Conservation (phyloP, 257 asterid genomes). For the Nicotiana attenuata region DNA sequence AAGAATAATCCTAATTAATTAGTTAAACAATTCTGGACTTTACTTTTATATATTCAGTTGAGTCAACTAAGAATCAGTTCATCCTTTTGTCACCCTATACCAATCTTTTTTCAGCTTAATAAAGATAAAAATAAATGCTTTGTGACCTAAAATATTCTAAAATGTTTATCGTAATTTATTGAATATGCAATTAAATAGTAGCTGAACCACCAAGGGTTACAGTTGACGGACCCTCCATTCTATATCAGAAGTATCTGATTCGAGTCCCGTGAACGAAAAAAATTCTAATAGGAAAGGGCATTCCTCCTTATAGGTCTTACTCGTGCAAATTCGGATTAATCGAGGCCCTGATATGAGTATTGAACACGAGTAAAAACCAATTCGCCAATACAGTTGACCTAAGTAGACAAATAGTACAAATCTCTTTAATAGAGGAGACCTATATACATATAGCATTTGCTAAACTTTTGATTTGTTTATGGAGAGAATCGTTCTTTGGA, state of each 20-base stretch:
- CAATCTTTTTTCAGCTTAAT: background rate
- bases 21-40: background rate
- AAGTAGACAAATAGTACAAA: background rate
- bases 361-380: too few species aligned
- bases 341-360: rapidly evolving
- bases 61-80: conserved; percentile 51
- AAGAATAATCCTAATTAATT: background rate
- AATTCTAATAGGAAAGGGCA: too few species aligned
- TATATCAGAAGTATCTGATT: too few species aligned
- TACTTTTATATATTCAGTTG: background rate
- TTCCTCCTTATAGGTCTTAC: too few species aligned
- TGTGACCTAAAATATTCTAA: background rate
- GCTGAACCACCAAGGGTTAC: too few species aligned
- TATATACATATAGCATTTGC: background rate
- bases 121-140: background rate
- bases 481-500: background rate
- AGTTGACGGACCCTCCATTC: too few species aligned
- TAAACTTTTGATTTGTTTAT: background rate
- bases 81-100: conserved; percentile 13
- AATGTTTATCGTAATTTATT: background rate
- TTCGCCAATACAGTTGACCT: background rate
- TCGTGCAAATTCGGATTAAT: too few species aligned
- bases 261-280: too few species aligned
- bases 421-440: background rate
- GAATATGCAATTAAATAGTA: too few species aligned